Evolutionary conservation across 2,329 filamentous ascomycete species (phyloP).

Genomic region (Cladosporium sp.): DNA sequence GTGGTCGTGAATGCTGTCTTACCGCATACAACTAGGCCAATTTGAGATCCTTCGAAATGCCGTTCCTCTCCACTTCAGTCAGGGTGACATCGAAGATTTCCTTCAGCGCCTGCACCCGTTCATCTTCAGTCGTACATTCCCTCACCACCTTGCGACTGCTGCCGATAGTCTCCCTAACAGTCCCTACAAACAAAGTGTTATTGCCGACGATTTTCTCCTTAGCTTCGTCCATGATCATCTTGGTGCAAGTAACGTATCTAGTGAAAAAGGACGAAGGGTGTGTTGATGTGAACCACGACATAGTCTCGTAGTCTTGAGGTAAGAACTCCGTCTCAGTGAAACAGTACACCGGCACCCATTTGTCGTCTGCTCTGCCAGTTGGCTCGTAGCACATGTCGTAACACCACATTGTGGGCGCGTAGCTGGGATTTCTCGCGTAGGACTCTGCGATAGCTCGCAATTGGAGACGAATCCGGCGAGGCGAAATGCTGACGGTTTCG

Average conservation of each 20-base stretch:
- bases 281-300: constrained; percentile 59
- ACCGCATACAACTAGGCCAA: neutral
- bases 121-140: constrained; percentile 44
- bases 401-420: constrained; percentile 45
- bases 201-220: constrained; percentile 40
- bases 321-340: constrained; percentile 68
- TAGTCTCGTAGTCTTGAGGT: constrained; percentile 59
- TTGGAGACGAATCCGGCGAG: constrained; percentile 29
- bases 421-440: constrained; percentile 24
- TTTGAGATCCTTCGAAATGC: neutral
- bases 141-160: constrained; percentile 44
- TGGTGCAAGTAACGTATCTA: constrained; percentile 53
- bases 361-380: constrained; percentile 24
- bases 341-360: constrained; percentile 63
- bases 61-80: neutral
- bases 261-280: constrained; percentile 56
- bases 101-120: constrained; percentile 45
- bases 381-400: constrained; percentile 38
- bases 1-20: neutral
- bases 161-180: constrained; percentile 48
- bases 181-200: constrained; percentile 44
- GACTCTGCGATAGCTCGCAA: constrained; percentile 28
- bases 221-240: constrained; percentile 52
- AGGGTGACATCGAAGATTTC: constrained; percentile 46
- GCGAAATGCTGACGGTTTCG: constrained; percentile 23